Conservation (phyloP, 148 eudicot species). For the Amaranthus cruentus region DNA sequence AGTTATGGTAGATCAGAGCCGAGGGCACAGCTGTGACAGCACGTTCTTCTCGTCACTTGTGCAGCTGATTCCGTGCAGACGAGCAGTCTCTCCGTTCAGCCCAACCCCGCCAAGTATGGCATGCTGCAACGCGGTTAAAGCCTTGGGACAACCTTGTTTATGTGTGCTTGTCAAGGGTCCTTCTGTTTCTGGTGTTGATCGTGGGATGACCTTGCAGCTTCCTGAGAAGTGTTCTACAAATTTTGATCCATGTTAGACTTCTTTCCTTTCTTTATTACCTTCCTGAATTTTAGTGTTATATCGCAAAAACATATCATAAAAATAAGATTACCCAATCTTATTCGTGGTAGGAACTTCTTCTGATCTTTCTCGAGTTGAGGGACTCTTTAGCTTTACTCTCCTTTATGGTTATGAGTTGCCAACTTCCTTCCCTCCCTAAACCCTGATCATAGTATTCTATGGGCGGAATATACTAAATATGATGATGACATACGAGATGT, state of each 20-base stretch:
- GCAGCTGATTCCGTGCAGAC: slow-evolving; percentile 73
- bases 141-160: slow-evolving; percentile 70
- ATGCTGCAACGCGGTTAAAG: slow-evolving; percentile 56
- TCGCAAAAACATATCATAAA: too few species aligned
- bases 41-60: slow-evolving; percentile 68
- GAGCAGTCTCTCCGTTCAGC: slow-evolving; percentile 64
- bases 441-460: too few species aligned
- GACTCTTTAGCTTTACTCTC: too few species aligned
- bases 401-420: too few species aligned
- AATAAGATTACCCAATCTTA: too few species aligned
- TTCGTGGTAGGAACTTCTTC: too few species aligned
- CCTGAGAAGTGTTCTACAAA: slow-evolving; percentile 58
- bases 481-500: too few species aligned
- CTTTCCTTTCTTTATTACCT: neutral
- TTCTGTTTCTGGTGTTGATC: slow-evolving; percentile 69
- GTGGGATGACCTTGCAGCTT: slow-evolving; percentile 65
- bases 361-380: too few species aligned
- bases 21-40: slow-evolving; percentile 42
- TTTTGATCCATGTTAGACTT: slow-evolving; percentile 57
- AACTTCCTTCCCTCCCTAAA: too few species aligned
- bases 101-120: slow-evolving; percentile 54
- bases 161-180: slow-evolving; percentile 78
- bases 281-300: neutral
- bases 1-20: slow-evolving; percentile 30
- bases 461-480: too few species aligned